These are phyloP conservation scores for Daldinia decipiens DNA, from an alignment of 495 filamentous ascomycete genomes.

Conservation along the genomic window DNA sequence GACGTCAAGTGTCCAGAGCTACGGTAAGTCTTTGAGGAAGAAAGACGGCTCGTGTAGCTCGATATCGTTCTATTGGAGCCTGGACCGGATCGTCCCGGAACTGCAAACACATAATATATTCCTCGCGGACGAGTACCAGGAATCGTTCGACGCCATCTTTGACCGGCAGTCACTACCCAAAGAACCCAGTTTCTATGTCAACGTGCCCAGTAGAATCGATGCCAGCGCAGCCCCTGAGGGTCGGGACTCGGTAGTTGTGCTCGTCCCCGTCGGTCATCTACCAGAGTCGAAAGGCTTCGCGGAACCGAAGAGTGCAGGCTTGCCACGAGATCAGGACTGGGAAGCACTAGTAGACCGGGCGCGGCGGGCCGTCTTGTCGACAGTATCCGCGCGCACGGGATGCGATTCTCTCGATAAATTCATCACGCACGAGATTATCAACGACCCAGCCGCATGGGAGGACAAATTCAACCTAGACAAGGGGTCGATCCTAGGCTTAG, in stretches of 20 bases:
- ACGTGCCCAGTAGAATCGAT: slow-evolving; percentile 74
- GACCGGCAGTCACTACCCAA: slow-evolving; percentile 68
- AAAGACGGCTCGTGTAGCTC: slow-evolving; percentile 70
- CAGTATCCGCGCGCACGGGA: slow-evolving; percentile 65
- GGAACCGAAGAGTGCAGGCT: slow-evolving; percentile 43
- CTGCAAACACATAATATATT: slow-evolving; percentile 79
- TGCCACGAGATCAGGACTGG: slow-evolving; percentile 65
- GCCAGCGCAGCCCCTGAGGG: slow-evolving; percentile 69
- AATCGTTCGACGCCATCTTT: slow-evolving; percentile 77
- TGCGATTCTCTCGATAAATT: slow-evolving; percentile 53
- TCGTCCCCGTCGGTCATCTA: slow-evolving; percentile 75
- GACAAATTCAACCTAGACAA: slow-evolving; percentile 73
- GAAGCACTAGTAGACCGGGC: slow-evolving; percentile 60
- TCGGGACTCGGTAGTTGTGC: slow-evolving; percentile 69
- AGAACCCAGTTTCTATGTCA: slow-evolving; percentile 77
- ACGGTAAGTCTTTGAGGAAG: slow-evolving; percentile 59
- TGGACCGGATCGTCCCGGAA: slow-evolving; percentile 64
- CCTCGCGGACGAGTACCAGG: slow-evolving; percentile 72
- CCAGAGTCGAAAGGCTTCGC: slow-evolving; percentile 23
- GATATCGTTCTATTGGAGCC: slow-evolving; percentile 79
- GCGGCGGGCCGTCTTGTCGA: slow-evolving; percentile 63
- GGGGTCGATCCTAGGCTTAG: slow-evolving; percentile 74
- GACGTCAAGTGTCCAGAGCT: slow-evolving; percentile 41
- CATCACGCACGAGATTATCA: slow-evolving; percentile 68
- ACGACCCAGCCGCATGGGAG: slow-evolving; percentile 71